Evolutionary conservation across 495 filamentous ascomycete species (phyloP).

Genomic region (Penicillium samsonianum): DNA sequence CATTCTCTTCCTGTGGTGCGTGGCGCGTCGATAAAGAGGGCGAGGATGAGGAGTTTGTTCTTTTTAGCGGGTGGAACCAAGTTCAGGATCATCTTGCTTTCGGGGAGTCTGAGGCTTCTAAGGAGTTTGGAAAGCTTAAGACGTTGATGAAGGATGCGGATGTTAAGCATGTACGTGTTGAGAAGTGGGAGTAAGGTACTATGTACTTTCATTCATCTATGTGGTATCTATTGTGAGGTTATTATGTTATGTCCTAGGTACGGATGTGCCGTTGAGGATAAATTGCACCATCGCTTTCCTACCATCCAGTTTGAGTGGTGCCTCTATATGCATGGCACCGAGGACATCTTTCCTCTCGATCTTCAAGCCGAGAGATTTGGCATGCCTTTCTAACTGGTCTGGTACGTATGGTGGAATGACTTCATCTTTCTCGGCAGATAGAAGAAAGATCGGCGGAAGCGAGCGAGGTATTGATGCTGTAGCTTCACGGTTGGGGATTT

Average conservation of each 20-base stretch:
- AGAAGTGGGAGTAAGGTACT: constrained; percentile 22
- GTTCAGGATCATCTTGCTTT: constrained; percentile 39
- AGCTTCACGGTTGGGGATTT: neutral
- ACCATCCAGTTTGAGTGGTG: constrained; percentile 42
- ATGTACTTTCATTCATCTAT: neutral
- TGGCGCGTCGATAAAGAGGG: constrained; percentile 9
- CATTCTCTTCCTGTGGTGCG: constrained; percentile 15
- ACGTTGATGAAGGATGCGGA: constrained; percentile 38
- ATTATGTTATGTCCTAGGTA: neutral
- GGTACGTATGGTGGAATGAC: constrained; percentile 62
- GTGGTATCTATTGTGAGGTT: neutral
- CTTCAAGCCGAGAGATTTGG: constrained; percentile 31
- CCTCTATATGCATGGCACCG: constrained; percentile 57
- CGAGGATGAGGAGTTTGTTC: constrained; percentile 6
- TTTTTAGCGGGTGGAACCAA: constrained; percentile 7
- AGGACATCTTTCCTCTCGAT: constrained; percentile 38
- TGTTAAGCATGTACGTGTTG: constrained; percentile 40
- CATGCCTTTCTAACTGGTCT: constrained; percentile 46
- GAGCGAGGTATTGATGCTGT: neutral
- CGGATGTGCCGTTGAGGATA: constrained; percentile 14
- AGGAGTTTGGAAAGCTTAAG: constrained; percentile 38
- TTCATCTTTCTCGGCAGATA: constrained; percentile 68
- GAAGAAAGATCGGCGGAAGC: constrained; percentile 51
- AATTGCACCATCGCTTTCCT: constrained; percentile 43
- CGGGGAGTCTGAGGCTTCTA: constrained; percentile 35